Percentiles rank a stretch among this genome's conserved stretches.
Conservation (phyloP, 139 green algal genomes). For the Dunaliella primolecta region DNA sequence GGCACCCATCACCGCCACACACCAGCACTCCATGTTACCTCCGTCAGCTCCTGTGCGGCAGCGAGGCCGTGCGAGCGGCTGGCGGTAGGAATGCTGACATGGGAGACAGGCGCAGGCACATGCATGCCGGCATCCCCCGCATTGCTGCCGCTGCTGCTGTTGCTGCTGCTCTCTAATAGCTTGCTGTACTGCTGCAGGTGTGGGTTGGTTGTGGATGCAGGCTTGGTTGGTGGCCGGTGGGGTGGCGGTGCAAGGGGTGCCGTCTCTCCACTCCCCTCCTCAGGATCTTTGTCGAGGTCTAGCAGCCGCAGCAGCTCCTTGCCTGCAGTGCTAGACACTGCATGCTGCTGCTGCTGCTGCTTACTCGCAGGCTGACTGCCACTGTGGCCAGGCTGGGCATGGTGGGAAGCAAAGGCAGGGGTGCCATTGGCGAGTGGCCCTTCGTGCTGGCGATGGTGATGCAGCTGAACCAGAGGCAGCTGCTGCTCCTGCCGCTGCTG, state of each 20-base stretch:
- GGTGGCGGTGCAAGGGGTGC: no score
- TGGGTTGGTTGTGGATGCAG: neutral
- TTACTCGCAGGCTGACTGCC: neutral
- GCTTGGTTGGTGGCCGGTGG: neutral
- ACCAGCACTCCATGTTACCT: no score
- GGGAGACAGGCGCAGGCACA: no score
- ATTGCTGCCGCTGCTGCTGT: neutral
- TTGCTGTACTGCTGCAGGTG: neutral
- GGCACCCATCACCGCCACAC: no score
- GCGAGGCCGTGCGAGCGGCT: neutral
- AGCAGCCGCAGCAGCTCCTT: no score
- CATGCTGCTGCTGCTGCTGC: no score
- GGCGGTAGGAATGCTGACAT: neutral
- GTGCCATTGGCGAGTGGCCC: no score
- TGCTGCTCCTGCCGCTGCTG: conserved; percentile 16
- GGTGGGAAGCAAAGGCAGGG: no score
- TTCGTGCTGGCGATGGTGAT: neutral
- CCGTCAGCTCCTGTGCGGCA: neutral
- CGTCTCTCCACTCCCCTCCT: neutral
- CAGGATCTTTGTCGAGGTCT: neutral
- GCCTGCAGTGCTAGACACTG: no score
- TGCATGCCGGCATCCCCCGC: neutral
- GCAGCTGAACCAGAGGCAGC: no score
- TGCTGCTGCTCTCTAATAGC: neutral
- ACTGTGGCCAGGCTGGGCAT: no score